Base-by-base conservation (phyloP, 176 grass and related monocot species). In the Bolboschoenus planiculmis region DNA sequence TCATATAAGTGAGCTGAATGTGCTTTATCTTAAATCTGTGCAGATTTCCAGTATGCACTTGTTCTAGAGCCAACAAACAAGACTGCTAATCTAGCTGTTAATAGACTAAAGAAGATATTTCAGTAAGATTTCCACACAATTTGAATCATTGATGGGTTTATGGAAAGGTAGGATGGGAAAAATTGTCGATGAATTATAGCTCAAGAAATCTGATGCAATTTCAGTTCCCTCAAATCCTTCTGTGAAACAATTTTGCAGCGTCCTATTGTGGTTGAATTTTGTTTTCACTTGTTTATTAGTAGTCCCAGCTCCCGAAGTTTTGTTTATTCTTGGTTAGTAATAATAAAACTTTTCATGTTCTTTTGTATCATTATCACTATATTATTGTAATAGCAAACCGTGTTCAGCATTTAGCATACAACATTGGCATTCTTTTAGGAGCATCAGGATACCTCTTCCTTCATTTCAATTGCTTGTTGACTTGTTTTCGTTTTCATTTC, bases 41-140 rank as follows among this genome's bases (percentile, higher is more conserved):
- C 91, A 99, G 97, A 99, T 99, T 99, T 96, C 82, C 93, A 87
- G 77, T 89, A 93, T 85, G 97, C 97, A 27, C 91, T 99, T 29
- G 89, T 99, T 39, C 83, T 99, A 75, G 97, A 99, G 55, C 97
- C 97, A 73, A 99, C 92, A 75, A 96, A 99, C 88, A 96, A 90
- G 88, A 93, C 89, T 0, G 97, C 97, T 65, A 84, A 84, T 70
- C 33, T 91, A 74, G 88, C 93, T 74, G 80, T 84, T 43, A 91
- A 83, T 79, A 91, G 93, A 85, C 75, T 99, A 79, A 99, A 91
- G 84, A 93, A 99, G 86, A 40, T 99, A 61, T 99, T 92, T 62
- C 88, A 84, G n/a, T 99, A 92, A 86, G 67, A 10, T 61, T 81
- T 59, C 33, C 36, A 81, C 37, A 61, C 21, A 16, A 56, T 33